These are phyloP conservation scores for Tylopilus balloui DNA, from an alignment of 768 basidiomycete genomes.

Conservation along the genomic window DNA sequence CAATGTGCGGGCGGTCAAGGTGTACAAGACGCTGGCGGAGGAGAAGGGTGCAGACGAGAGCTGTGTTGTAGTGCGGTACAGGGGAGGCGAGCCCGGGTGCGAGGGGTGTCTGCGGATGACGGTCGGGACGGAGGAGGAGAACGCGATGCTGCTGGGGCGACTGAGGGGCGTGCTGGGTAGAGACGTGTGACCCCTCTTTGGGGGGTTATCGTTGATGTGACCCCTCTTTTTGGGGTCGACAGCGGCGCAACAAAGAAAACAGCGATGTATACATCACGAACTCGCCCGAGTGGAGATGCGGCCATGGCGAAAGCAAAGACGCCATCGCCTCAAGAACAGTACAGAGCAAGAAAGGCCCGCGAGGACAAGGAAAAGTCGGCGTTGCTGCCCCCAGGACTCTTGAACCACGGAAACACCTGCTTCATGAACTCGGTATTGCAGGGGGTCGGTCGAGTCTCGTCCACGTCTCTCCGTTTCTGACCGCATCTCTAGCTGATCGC, in stretches of 20 bases:
- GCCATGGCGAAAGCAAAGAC: conserved; percentile 50
- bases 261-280: too few species aligned
- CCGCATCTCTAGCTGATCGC: conserved; percentile 52
- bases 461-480: too few species aligned
- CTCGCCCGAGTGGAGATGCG: not conserved
- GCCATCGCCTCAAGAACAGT: conserved; percentile 59
- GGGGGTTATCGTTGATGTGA: not conserved
- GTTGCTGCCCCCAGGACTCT: conserved; percentile 65
- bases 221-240: too few species aligned
- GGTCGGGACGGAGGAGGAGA: conserved; percentile 82
- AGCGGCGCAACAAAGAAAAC: too few species aligned
- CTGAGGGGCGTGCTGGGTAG: conserved; percentile 46
- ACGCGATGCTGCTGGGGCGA: conserved; percentile 50
- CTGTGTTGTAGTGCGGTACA: conserved; percentile 86
- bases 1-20: conserved; percentile 52
- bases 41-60: conserved; percentile 72
- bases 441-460: conserved; percentile 53
- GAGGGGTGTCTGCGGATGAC: conserved; percentile 85
- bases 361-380: conserved; percentile 62
- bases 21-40: conserved; percentile 85
- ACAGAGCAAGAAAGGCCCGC: conserved; percentile 50
- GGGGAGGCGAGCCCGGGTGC: conserved; percentile 85
- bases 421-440: conserved; percentile 96
- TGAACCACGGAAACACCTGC: conserved; percentile 87
- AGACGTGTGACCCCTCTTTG: conserved; percentile 12